phyloP scores from a whole-genome alignment of 2,329 filamentous ascomycete species.

The Sporothrix mexicana region DNA sequence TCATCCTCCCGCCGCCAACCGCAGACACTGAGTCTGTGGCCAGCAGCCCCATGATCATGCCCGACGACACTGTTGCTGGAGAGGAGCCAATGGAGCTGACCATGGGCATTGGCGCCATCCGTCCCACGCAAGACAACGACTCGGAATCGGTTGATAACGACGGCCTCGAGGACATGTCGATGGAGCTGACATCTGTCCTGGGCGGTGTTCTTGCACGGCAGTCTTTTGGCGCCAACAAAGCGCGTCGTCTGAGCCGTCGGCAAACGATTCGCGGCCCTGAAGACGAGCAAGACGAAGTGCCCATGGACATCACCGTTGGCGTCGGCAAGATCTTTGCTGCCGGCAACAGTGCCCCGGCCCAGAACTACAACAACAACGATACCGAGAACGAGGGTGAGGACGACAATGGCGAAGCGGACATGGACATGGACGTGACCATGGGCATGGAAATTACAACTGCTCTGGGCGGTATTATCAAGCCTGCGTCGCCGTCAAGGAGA shows the following conservation, averaged over 20 bases:
- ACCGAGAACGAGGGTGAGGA: conserved; percentile 41
- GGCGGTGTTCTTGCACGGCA: conserved; percentile 55
- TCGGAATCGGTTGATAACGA: conserved; percentile 46
- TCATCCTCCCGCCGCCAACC: conserved; percentile 60
- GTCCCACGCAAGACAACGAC: conserved; percentile 42
- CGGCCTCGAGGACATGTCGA: conserved; percentile 73
- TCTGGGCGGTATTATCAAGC: conserved; percentile 65
- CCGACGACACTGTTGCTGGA: conserved; percentile 62
- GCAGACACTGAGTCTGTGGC: conserved; percentile 33
- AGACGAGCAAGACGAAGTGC: conserved; percentile 41
- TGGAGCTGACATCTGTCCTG: conserved; percentile 75
- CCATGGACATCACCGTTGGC: conserved; percentile 66
- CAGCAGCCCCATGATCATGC: conserved; percentile 41
- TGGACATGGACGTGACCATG: conserved; percentile 56
- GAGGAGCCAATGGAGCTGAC: conserved; percentile 76
- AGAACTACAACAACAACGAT: conserved; percentile 41
- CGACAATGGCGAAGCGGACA: conserved; percentile 44
- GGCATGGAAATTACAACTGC: conserved; percentile 73
- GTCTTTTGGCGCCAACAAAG: conserved; percentile 32
- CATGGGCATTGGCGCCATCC: conserved; percentile 75
- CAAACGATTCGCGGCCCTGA: conserved; percentile 40
- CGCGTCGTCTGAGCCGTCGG: conserved; percentile 37
- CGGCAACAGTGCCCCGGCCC: background rate
- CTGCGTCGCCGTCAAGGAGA: conserved; percentile 47
- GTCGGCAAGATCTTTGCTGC: conserved; percentile 60